Conservation (phyloP, 768 basidiomycete genomes). For the Solioccasus polychromus region DNA sequence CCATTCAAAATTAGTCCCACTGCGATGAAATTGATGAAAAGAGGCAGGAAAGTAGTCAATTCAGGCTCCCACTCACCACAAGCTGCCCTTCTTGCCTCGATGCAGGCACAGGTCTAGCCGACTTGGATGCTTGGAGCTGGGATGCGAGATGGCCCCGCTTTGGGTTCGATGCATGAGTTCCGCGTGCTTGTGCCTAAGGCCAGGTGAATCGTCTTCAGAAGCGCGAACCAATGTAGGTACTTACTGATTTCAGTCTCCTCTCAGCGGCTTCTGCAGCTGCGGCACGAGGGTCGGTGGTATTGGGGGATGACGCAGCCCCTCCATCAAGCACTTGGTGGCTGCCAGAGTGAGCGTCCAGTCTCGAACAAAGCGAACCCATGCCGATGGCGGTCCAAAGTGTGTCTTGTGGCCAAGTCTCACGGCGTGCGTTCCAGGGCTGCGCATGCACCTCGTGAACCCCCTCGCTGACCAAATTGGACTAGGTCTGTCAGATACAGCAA, state of each 20-base stretch:
- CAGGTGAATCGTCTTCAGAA: conserved; percentile 25
- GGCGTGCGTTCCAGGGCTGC: conserved; percentile 5
- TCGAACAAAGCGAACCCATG: conserved; percentile 64
- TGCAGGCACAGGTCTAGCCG: conserved; percentile 35
- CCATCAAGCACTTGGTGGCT: conserved; percentile 51
- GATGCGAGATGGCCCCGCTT: conserved; percentile 44
- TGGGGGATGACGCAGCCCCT: conserved; percentile 27
- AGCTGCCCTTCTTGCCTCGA: conserved; percentile 38
- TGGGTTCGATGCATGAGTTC: conserved; percentile 43
- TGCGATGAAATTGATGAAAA: conserved; percentile 32
- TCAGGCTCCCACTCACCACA: conserved; percentile 40
- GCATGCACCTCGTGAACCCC: conserved; percentile 20
- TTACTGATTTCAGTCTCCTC: conserved; percentile 53
- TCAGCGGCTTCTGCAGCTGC: conserved; percentile 66
- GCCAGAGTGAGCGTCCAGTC: conserved; percentile 38
- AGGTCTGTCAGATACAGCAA: conserved; percentile 1
- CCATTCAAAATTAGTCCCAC: conserved; percentile 41
- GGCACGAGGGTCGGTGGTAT: conserved; percentile 42
- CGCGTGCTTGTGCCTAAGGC: conserved; percentile 40
- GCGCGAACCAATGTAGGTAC: conserved; percentile 23
- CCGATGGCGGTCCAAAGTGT: no score
- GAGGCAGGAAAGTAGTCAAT: conserved; percentile 15
- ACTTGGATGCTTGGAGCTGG: conserved; percentile 40
- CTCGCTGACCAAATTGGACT: conserved; percentile 11
- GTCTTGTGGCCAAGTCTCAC: no score